These are phyloP conservation scores for Heterobasidion parviporum DNA, from an alignment of 1,284 basidiomycete species.

Conservation along the genomic window DNA sequence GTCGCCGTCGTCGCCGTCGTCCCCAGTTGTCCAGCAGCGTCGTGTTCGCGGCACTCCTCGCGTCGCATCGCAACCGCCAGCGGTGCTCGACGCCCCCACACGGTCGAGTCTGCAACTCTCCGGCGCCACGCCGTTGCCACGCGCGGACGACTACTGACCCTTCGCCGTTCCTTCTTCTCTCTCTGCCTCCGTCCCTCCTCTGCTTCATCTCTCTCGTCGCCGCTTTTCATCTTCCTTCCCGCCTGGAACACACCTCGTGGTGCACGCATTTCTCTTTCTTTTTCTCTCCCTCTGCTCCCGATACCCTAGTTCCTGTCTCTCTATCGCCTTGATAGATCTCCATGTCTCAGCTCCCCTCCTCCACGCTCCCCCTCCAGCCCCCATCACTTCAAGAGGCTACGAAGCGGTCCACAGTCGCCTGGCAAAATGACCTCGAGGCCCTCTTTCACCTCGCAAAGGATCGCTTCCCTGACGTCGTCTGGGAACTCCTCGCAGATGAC, in stretches of 20 bases:
- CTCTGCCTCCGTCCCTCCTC: background rate
- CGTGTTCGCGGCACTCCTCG: too few species aligned
- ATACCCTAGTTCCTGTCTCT: background rate
- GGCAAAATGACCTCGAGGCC: constrained; percentile 70
- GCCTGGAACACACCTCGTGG: background rate
- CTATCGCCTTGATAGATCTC: background rate
- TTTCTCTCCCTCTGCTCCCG: background rate
- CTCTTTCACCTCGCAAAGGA: constrained; percentile 78
- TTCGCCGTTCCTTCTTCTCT: background rate
- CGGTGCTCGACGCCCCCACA: too few species aligned
- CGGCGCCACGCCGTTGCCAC: background rate
- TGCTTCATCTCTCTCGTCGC: background rate
- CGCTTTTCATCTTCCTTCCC: background rate
- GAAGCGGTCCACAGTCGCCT: constrained; percentile 50
- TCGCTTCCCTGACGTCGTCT: constrained; percentile 88
- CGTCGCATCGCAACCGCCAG: too few species aligned
- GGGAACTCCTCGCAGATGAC: constrained; percentile 60
- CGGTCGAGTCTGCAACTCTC: too few species aligned
- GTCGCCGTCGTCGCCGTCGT: too few species aligned
- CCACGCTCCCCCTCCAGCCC: background rate
- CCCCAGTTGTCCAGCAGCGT: too few species aligned
- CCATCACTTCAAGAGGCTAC: constrained; percentile 9
- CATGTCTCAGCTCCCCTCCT: background rate
- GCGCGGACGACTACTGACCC: background rate
- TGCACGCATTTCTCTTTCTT: background rate